phyloP scores from a whole-genome alignment of 1,139 yeast genomes.

The Pichia sp. region DNA sequence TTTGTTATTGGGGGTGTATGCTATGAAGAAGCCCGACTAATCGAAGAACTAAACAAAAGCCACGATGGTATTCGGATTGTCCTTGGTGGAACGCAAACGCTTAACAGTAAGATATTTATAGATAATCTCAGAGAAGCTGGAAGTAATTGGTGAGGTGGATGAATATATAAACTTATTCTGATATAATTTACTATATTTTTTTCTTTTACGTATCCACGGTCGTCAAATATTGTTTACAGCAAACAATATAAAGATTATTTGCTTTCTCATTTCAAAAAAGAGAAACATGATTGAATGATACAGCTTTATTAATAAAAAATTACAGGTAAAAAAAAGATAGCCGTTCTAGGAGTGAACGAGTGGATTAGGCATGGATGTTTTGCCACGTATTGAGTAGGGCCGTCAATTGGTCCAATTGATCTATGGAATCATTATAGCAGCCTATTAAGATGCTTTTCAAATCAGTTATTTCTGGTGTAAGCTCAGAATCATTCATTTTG shows the following conservation, averaged over 20 bases:
- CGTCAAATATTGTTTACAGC: not conserved
- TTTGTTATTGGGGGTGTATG: constrained; percentile 90
- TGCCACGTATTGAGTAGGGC: constrained; percentile 74
- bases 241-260: no score
- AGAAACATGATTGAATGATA: not conserved
- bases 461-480: constrained; percentile 28
- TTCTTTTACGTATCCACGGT: no score
- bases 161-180: constrained; percentile 9
- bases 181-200: not conserved
- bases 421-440: constrained; percentile 55
- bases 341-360: not conserved
- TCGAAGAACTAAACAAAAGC: constrained; percentile 58
- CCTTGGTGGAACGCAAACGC: constrained; percentile 72
- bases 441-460: constrained; percentile 37
- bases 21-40: constrained; percentile 82
- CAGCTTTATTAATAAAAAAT: not conserved
- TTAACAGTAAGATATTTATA: constrained; percentile 58
- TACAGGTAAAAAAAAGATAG: not conserved
- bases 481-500: constrained; percentile 18
- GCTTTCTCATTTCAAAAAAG: not conserved
- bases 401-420: constrained; percentile 66
- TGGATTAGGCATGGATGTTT: constrained; percentile 49
- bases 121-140: constrained; percentile 28
- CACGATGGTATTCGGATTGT: constrained; percentile 51
- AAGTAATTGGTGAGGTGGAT: not conserved